Conservation (phyloP, 2,329 filamentous ascomycete genomes). For the Cryoendolithus antarcticus region DNA sequence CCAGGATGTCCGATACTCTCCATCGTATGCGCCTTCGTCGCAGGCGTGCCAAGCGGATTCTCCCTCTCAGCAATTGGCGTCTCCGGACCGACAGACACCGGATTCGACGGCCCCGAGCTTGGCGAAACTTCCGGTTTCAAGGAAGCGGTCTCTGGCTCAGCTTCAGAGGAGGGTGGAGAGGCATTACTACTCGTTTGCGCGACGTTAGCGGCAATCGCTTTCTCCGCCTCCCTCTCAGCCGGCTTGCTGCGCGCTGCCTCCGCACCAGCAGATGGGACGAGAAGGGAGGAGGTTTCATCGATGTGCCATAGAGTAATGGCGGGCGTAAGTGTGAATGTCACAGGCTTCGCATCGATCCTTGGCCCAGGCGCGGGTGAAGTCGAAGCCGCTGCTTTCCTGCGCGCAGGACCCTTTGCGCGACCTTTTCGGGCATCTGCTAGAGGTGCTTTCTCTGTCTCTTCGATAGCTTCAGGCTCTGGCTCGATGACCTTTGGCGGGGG, state of each 20-base stretch:
- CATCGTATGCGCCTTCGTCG: conserved; percentile 1
- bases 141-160: conserved; percentile 2
- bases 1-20: too few species aligned
- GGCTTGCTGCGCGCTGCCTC: conserved; percentile 1
- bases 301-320: conserved; percentile 31
- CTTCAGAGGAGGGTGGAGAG: too few species aligned
- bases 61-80: not conserved
- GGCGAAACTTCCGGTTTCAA: conserved; percentile 4
- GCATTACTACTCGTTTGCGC: too few species aligned
- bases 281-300: conserved; percentile 28
- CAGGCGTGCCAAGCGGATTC: conserved; percentile 1
- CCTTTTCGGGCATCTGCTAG: conserved; percentile 81
- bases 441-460: conserved; percentile 55
- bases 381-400: conserved; percentile 54
- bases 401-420: conserved; percentile 73
- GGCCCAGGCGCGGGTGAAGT: conserved; percentile 35
- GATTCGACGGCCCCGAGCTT: not conserved
- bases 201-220: conserved; percentile 15
- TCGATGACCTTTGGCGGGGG: conserved; percentile 58
- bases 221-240: conserved; percentile 10
- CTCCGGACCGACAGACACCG: not conserved
- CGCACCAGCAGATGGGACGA: conserved; percentile 15
- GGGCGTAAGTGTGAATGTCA: conserved; percentile 30
- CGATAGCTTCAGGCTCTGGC: conserved; percentile 38
- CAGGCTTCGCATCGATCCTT: conserved; percentile 29